Evolutionary conservation across 345 rosid species (phyloP), one percentile per base, ranked within the genome.

Genomic region (Lumnitzera littorea): DNA sequence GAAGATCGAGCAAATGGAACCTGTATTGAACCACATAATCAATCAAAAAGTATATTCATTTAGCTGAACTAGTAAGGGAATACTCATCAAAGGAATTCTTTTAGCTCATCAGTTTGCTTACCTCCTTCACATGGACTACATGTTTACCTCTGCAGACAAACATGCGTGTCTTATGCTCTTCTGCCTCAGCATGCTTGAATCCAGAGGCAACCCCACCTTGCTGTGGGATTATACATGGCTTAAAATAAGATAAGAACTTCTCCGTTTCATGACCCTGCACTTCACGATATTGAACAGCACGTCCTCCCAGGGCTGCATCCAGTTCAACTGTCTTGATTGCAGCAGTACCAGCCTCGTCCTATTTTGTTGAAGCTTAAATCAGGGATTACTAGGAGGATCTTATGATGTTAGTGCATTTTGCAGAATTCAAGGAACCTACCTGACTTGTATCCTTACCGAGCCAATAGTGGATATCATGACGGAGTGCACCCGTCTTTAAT

Each of bases 271-370:
- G 94, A 58, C 98, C 94, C 65, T 95, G 99, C 15, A 80, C 81
- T 83, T 95, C 99, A 73, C 98, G 91, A 78, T 91, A 95, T 68
- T 95, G 99, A 61, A 95, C 96, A 50, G 96, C 99, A 68, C 96
- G 96, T 47, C 99, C 99, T 64, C 99, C 99, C 62, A 95, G 96
- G 16, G 96, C 91, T 56, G 99, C 96, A 85, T 95, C 99, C 51
- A 95, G 77, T 66, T 95, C 99, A 68, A 95, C 91, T 56, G 97
- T 91, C 82, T 80, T 88, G 65, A 88, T 63, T 54, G 95, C 95
- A 57, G 94, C 96, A 54, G 80, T 67, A 75, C 98, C 98, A 53
- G 95, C 95, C 84, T 95, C 98, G 65, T 95, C 98, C 98, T 94
- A 79, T 69, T 63, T 47, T 57, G 67, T 77, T 50, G 64, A 62